Percentiles rank a stretch among this genome's conserved stretches.
Evolutionary conservation across 2,329 filamentous ascomycete species (phyloP).

Genomic region (Pseudogymnoascus sp.): DNA sequence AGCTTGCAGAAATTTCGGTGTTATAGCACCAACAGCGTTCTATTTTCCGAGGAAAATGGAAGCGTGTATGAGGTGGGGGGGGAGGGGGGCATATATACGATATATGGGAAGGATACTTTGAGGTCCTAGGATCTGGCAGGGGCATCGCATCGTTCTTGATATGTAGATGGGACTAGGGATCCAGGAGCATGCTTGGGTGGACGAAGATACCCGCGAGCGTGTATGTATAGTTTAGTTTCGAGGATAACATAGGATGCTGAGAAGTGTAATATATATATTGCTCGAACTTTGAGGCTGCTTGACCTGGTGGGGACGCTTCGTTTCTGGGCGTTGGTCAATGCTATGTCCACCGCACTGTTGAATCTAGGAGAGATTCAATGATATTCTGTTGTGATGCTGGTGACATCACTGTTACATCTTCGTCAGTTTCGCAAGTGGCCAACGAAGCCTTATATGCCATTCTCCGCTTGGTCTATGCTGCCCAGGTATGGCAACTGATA

Average conservation of each 20-base stretch:
- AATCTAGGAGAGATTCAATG: background rate
- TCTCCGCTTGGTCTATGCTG: background rate
- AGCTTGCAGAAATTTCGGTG: background rate
- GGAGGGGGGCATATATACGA: background rate
- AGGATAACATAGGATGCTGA: background rate
- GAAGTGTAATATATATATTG: constrained; percentile 3
- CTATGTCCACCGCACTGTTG: background rate
- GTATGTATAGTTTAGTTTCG: background rate
- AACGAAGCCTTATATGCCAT: background rate
- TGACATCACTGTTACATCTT: background rate
- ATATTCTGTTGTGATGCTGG: background rate
- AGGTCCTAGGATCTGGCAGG: background rate
- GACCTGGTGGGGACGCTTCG: background rate
- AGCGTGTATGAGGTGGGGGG: background rate
- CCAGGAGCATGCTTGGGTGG: background rate
- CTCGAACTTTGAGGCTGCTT: background rate
- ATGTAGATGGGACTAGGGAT: background rate
- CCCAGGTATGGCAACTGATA: background rate
- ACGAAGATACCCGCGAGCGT: background rate
- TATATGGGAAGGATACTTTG: background rate
- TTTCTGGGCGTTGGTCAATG: background rate
- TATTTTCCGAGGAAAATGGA: background rate
- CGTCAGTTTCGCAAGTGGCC: background rate
- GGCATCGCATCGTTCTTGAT: background rate
- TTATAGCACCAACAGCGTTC: background rate